Evolutionary conservation across 2,329 filamentous ascomycete species (phyloP).

Genomic region (Ceratocystis diversiconidia): DNA sequence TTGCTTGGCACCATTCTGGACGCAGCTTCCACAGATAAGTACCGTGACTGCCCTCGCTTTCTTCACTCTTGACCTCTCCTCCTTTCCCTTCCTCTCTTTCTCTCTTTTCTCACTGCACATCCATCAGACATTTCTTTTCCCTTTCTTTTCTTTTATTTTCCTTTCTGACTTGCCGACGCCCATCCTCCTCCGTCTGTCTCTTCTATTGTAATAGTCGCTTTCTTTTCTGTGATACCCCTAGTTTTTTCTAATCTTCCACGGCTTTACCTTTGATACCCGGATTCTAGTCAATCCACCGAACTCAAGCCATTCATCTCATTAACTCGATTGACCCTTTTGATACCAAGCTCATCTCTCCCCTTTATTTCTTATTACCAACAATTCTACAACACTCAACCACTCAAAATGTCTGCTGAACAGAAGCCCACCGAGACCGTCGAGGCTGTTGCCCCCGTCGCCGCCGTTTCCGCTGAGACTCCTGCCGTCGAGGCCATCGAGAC

Average conservation of each 20-base stretch:
- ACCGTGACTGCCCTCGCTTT: slow-evolving; percentile 28
- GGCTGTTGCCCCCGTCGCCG: slow-evolving; percentile 32
- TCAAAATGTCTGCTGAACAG: slow-evolving; percentile 58
- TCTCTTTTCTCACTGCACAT: slow-evolving; percentile 21
- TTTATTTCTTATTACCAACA: neutral
- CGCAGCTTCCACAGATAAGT: slow-evolving; percentile 27
- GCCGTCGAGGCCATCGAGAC: slow-evolving; percentile 24
- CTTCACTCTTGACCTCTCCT: slow-evolving; percentile 20
- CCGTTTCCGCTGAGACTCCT: slow-evolving; percentile 27
- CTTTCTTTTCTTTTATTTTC: slow-evolving; percentile 31
- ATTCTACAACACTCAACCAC: slow-evolving; percentile 19
- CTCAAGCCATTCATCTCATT: slow-evolving; percentile 17
- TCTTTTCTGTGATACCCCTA: slow-evolving; percentile 27
- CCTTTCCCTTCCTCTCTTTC: slow-evolving; percentile 27
- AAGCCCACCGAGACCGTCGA: slow-evolving; percentile 45
- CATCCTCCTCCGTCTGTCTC: slow-evolving; percentile 22
- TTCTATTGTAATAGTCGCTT: slow-evolving; percentile 28
- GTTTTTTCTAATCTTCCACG: slow-evolving; percentile 18
- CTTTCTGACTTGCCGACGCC: slow-evolving; percentile 33
- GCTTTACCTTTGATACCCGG: slow-evolving; percentile 19
- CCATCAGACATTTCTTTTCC: slow-evolving; percentile 23
- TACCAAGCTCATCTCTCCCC: slow-evolving; percentile 20
- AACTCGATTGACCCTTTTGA: no score
- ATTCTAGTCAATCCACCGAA: slow-evolving; percentile 17
- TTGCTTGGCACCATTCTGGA: neutral